These are phyloP conservation scores for Colletotrichum euphorbiae DNA, from an alignment of 2,329 filamentous ascomycete species.

Conservation along the genomic window DNA sequence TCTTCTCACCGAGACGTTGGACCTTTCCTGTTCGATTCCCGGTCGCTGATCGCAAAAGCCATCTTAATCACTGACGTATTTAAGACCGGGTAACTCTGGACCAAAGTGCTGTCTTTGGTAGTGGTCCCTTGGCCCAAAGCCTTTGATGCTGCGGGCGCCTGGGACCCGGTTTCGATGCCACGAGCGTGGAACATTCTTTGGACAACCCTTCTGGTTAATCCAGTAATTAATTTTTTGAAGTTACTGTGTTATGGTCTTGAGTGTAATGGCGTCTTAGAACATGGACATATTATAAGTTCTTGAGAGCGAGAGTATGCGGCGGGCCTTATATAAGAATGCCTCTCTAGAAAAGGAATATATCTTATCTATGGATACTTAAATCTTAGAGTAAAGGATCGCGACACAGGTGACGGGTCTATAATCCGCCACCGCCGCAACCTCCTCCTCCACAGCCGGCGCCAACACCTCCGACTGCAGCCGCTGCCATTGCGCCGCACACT, in stretches of 20 bases:
- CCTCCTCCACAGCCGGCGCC: constrained; percentile 16
- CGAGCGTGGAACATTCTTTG: background rate
- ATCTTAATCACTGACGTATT: background rate
- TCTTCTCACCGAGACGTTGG: background rate
- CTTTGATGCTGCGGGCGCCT: constrained; percentile 1
- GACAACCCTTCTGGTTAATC: background rate
- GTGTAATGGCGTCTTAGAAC: too few species aligned
- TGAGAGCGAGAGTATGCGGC: too few species aligned
- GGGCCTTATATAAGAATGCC: too few species aligned
- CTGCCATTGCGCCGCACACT: background rate
- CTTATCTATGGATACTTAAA: too few species aligned
- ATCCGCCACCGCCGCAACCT: constrained; percentile 14
- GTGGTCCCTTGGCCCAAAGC: background rate
- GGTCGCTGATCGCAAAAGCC: background rate
- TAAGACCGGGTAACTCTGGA: too few species aligned
- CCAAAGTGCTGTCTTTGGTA: background rate
- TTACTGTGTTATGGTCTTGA: background rate
- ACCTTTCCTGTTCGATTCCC: background rate
- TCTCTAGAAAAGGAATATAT: too few species aligned
- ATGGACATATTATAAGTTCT: too few species aligned
- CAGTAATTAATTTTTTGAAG: background rate
- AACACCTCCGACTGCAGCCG: background rate
- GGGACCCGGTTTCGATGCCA: constrained; percentile 8
- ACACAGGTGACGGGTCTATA: background rate
- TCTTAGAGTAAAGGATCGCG: too few species aligned